Conservation (phyloP, 164 flowering plant species). For the Malania oleifera region DNA sequence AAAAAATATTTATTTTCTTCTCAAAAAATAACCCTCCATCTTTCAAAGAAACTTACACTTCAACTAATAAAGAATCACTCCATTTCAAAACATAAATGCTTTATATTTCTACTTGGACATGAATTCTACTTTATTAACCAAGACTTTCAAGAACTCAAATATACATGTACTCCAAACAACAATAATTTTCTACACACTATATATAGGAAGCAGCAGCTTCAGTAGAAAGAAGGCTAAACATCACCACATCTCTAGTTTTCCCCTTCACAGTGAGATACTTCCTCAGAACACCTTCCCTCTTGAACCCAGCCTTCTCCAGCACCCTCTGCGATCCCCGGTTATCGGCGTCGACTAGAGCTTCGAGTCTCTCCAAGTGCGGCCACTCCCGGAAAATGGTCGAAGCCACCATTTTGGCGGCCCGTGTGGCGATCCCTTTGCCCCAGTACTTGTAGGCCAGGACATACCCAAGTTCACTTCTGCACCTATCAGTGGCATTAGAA, state of each 20-base stretch:
- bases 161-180: too few relatives aligned
- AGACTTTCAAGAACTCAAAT: too few relatives aligned
- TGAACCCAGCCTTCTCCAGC: slow-evolving; percentile 58
- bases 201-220: too few relatives aligned
- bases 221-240: slow-evolving; percentile 45
- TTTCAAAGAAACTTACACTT: too few relatives aligned
- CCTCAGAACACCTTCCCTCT: slow-evolving; percentile 37
- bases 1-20: too few relatives aligned
- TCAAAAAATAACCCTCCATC: too few relatives aligned
- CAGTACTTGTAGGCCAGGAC: slow-evolving; percentile 48
- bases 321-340: slow-evolving; percentile 62
- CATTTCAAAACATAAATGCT: too few relatives aligned
- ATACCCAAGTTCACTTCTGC: slow-evolving; percentile 62
- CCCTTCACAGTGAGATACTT: slow-evolving; percentile 38
- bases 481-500: slow-evolving; percentile 18
- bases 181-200: too few relatives aligned
- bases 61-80: too few relatives aligned
- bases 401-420: slow-evolving; percentile 55
- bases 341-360: slow-evolving; percentile 58
- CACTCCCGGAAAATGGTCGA: slow-evolving; percentile 43
- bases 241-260: slow-evolving; percentile 39
- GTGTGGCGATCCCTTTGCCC: slow-evolving; percentile 68
- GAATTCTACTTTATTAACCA: too few relatives aligned
- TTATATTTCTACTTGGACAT: too few relatives aligned
- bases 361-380: slow-evolving; percentile 63